Percentiles rank a stretch among this genome's conserved stretches.
Conservation (phyloP, 257 asterid genomes). For the Ligustrum vulgare region DNA sequence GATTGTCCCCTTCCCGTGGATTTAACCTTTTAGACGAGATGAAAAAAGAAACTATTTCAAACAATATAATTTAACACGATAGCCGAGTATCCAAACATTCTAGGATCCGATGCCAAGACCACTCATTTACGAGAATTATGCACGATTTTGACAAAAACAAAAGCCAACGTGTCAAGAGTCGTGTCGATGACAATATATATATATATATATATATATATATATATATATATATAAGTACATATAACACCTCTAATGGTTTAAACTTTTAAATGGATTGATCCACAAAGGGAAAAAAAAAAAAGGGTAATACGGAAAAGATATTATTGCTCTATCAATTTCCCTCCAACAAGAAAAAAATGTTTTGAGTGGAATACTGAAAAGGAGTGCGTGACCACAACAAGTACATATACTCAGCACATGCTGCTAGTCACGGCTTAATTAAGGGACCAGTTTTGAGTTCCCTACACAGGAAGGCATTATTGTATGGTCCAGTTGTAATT, state of each 20-base stretch:
- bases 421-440: background rate
- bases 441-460: constrained; percentile 18
- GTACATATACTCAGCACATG: constrained; percentile 1
- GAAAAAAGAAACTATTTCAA: background rate
- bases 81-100: background rate
- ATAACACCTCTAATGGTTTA: background rate
- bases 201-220: no score
- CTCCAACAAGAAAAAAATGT: background rate
- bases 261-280: background rate
- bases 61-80: background rate
- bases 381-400: background rate
- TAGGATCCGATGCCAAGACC: background rate
- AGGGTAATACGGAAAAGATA: background rate
- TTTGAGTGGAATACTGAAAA: background rate
- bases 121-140: background rate
- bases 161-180: background rate
- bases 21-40: no score
- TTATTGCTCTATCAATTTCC: background rate
- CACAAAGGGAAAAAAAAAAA: background rate
- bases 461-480: constrained; percentile 1
- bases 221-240: no score
- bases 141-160: background rate
- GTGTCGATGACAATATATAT: background rate
- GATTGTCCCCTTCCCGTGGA: background rate
- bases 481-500: background rate